Conservation (phyloP, 1,139 yeast genomes). For the Torulaspora globosa region DNA sequence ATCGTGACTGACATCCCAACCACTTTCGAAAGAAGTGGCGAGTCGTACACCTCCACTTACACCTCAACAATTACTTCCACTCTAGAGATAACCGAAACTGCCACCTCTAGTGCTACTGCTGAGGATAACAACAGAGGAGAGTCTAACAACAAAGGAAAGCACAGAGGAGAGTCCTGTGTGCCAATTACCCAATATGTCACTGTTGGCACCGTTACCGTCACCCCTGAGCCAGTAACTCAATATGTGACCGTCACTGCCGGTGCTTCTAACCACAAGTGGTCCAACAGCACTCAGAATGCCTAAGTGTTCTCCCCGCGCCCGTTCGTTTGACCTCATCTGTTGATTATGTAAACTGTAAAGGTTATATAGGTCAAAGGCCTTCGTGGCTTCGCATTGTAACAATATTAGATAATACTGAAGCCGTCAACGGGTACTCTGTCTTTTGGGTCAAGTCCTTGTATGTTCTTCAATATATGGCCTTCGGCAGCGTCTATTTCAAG, state of each 20-base stretch:
- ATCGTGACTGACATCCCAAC: slow-evolving; percentile 13
- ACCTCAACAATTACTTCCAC: slow-evolving; percentile 25
- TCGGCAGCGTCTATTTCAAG: too few relatives aligned
- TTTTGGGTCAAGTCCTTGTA: neutral
- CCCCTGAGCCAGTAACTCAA: slow-evolving; percentile 22
- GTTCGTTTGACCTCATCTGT: neutral
- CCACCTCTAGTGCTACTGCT: slow-evolving; percentile 3
- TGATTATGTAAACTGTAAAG: neutral
- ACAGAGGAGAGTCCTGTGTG: slow-evolving; percentile 13
- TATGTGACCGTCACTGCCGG: slow-evolving; percentile 26
- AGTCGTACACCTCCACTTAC: slow-evolving; percentile 20
- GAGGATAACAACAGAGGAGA: slow-evolving; percentile 7
- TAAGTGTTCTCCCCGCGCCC: neutral
- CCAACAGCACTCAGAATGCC: slow-evolving; percentile 6
- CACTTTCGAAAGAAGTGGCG: slow-evolving; percentile 14
- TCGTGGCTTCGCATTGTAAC: slow-evolving; percentile 2
- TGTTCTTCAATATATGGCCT: too few relatives aligned
- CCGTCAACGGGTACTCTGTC: neutral
- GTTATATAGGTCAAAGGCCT: neutral
- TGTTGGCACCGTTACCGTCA: slow-evolving; percentile 26
- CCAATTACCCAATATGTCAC: slow-evolving; percentile 30
- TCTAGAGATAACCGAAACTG: slow-evolving; percentile 15
- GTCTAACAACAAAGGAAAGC: too few relatives aligned
- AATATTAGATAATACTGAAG: neutral
- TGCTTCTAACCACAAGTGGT: slow-evolving; percentile 8